Percentiles rank a stretch among this genome's conserved stretches.
Conservation (phyloP, 441 rosid species). For the Flueggea neowawraea region DNA sequence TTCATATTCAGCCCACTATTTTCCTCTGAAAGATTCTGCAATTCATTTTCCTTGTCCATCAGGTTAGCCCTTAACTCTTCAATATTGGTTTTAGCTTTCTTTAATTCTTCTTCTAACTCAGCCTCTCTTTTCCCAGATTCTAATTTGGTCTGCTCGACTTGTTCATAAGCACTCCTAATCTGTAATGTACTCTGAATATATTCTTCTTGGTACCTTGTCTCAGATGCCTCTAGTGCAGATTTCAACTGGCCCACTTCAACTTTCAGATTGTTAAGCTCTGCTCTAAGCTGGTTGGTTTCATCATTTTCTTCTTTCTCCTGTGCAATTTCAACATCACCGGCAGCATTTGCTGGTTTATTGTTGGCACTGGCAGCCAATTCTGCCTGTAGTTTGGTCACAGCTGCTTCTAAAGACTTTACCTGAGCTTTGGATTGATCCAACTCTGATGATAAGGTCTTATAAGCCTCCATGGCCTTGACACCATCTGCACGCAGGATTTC, state of each 20-base stretch:
- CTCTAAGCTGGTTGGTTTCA: slow-evolving; percentile 48
- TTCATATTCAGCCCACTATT: slow-evolving; percentile 48
- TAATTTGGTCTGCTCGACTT: slow-evolving; percentile 50
- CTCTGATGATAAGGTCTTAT: slow-evolving; percentile 46
- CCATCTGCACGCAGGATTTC: slow-evolving; percentile 61
- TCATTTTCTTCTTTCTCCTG: slow-evolving; percentile 25
- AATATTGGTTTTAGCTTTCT: slow-evolving; percentile 44
- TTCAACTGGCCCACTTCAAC: slow-evolving; percentile 57
- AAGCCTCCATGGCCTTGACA: slow-evolving; percentile 58
- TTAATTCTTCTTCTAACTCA: slow-evolving; percentile 33
- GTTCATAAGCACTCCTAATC: slow-evolving; percentile 78
- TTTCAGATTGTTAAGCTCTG: slow-evolving; percentile 48
- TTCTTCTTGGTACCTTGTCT: slow-evolving; percentile 80
- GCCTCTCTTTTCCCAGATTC: slow-evolving; percentile 52
- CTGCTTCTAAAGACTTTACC: slow-evolving; percentile 60
- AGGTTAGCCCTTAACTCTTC: slow-evolving; percentile 56
- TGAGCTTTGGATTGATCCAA: slow-evolving; percentile 63
- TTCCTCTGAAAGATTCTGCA: slow-evolving; percentile 48
- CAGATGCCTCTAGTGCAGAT: slow-evolving; percentile 71
- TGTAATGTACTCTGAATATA: slow-evolving; percentile 82
- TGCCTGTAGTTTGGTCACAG: slow-evolving; percentile 52
- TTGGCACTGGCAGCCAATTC: slow-evolving; percentile 24
- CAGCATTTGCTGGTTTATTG: slow-evolving; percentile 5
- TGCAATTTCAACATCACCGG: slow-evolving; percentile 7
- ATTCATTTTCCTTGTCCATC: slow-evolving; percentile 55